A percentile compares a stretch with the other conserved stretches of the same genome.
phyloP scores from a whole-genome alignment of 768 basidiomycete species.

The Grammothele lineata region DNA sequence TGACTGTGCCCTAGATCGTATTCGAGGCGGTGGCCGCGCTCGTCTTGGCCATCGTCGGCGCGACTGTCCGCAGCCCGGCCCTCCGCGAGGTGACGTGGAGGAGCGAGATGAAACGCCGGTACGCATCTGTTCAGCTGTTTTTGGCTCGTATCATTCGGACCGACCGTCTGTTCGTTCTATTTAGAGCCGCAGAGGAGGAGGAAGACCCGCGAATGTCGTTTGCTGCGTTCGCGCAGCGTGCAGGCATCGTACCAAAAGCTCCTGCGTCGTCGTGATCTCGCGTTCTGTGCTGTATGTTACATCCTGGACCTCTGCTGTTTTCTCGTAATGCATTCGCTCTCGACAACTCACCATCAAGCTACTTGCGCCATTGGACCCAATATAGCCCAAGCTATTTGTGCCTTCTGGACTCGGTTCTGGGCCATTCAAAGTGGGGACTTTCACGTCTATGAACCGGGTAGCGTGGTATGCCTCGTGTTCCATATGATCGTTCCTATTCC shows the following conservation, averaged over 20 bases:
- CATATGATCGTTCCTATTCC: no score
- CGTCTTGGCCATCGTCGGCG: constrained; percentile 66
- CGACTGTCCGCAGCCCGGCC: constrained; percentile 60
- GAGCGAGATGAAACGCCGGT: constrained; percentile 85
- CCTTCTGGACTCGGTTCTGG: no score
- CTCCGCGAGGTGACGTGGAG: constrained; percentile 86
- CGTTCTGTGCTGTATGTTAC: no score
- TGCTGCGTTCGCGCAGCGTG: constrained; percentile 20
- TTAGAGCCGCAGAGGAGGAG: constrained; percentile 20
- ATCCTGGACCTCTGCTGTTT: no score
- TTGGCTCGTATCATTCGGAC: not conserved
- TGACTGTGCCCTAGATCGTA: constrained; percentile 45
- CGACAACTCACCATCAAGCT: no score
- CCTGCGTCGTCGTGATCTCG: not conserved
- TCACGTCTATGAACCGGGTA: no score
- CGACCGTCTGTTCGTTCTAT: not conserved
- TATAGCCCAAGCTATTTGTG: no score
- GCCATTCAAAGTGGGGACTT: no score
- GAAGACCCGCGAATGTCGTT: constrained; percentile 23
- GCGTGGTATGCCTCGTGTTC: no score
- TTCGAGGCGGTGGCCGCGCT: constrained; percentile 62
- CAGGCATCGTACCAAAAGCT: constrained; percentile 16
- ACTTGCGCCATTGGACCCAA: no score
- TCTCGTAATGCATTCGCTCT: no score
- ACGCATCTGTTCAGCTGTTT: no score